Evolutionary conservation across 2,329 filamentous ascomycete genomes (phyloP), one percentile per base, ranked within the genome.

Genomic region (Apiospora kogelbergensis): DNA sequence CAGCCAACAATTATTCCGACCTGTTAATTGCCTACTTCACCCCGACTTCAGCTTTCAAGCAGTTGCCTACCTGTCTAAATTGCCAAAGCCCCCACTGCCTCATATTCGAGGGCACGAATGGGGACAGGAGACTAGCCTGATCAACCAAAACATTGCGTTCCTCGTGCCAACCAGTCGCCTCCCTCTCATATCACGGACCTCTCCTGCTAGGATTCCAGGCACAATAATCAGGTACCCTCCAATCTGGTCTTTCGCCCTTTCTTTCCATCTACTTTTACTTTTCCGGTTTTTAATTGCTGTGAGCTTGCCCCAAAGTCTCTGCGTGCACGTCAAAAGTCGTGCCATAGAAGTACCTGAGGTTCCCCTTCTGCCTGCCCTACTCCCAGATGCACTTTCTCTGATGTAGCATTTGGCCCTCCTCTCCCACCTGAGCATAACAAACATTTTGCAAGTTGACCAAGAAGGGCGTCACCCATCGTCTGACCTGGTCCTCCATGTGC

Each of bases 401-500:
- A 60, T 60, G n/a, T 17, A 60, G 53, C 53, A n/a, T 60, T 60
- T 37, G 20, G 53, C 17, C 53, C 53, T 37, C 20, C 45, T 22
- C 40, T 9, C 46, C 33, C 37, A 30, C 24, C 37, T 22, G 26
- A 40, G 37, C 53, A 24, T 42, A 24, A 45, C 26, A 44, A 45
- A n/a, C 26, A 33, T 22, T 26, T 41, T 17, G 13, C 17, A 17
- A 26, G 20, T 66, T 60, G 4, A n/a, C 10, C 24, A 26, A 24
- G n/a, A 37, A 30, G 37, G 66, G 33, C 33, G 45, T 17, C 17
- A 57, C 60, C 30, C 65, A 41, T 65, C 64, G 67, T 63, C 53
- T 72, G 57, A 63, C 24, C 66, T 66, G 63, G 30, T 63, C 37
- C 24, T 33, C 13, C 40, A 68, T 70, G 68, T 9, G 63, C 67